Evolutionary conservation across 2,329 filamentous ascomycete species (phyloP).

Genomic region (Nigrospora oryzae): DNA sequence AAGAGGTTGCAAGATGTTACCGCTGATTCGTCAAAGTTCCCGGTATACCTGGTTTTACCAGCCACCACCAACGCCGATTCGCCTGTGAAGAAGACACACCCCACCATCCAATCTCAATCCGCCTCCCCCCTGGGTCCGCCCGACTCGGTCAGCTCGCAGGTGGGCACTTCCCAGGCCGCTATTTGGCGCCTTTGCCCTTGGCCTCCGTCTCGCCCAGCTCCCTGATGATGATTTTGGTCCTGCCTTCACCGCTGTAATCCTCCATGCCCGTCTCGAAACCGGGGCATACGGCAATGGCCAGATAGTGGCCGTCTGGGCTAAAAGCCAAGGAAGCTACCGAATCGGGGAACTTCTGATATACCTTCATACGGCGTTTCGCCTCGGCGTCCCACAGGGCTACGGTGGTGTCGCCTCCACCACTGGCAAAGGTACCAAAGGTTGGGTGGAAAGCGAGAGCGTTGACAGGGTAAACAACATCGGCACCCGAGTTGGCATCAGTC

Average conservation of each 20-base stretch:
- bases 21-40: neutral
- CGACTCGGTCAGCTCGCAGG: too few relatives aligned
- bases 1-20: neutral
- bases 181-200: slow-evolving; percentile 69
- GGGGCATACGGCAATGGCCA: slow-evolving; percentile 75
- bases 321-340: slow-evolving; percentile 74
- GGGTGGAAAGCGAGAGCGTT: slow-evolving; percentile 88
- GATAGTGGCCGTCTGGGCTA: slow-evolving; percentile 64
- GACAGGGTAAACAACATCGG: slow-evolving; percentile 83
- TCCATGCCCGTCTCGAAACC: slow-evolving; percentile 85
- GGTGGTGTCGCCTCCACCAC: slow-evolving; percentile 80
- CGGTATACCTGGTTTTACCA: neutral
- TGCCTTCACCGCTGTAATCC: slow-evolving; percentile 63
- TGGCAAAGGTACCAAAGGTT: slow-evolving; percentile 74
- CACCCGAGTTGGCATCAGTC: slow-evolving; percentile 47
- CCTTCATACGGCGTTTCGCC: slow-evolving; percentile 80
- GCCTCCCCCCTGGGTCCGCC: too few relatives aligned
- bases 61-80: neutral
- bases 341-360: slow-evolving; percentile 77
- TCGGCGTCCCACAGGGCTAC: slow-evolving; percentile 92
- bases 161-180: slow-evolving; percentile 21
- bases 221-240: slow-evolving; percentile 70
- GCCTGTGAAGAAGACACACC: neutral
- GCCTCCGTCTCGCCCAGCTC: slow-evolving; percentile 84
- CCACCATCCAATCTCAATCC: neutral